Evolutionary conservation across 2,329 filamentous ascomycete genomes (phyloP), one percentile per base, ranked within the genome.

Genomic region (Trichoderma sp.): DNA sequence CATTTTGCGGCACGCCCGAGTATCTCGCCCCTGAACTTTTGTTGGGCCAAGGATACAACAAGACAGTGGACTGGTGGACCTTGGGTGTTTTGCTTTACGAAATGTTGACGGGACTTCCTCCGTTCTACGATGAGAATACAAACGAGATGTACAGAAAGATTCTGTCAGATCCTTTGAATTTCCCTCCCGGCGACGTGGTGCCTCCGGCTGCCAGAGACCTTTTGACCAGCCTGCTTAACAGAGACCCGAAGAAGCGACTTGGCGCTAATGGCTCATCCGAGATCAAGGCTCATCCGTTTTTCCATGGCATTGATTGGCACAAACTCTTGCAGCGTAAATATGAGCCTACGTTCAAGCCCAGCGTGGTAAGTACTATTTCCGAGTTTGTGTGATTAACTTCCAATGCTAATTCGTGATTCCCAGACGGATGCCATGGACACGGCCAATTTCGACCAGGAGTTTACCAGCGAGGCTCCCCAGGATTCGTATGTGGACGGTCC

Each of bases 71-170:
- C 81, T 99, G 96, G 96, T 99, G 96, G 96, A 98, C 96, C 28
- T 88, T 99, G 21, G 96, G 96, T 78, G 96, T 99, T 72, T 87
- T 99, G 70, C 89, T 99, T 36, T 99, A 98, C 81, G 96, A 99
- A 85, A 99, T 99, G 96, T 86, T 98, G 86, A 98, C 96, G 71
- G 96, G 96, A 71, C 86, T 98, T 60, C 96, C 96, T 39, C 96
- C 96, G 0, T 99, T 98, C 84, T 99, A 99, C 83, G 95, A 98
- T 78, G 96, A 99, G 83, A 98, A 98, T 84, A 98, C 94, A 73
- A 98, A 98, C 82, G 95, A 98, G 83, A 98, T 97, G 96, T 98
- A 99, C 83, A 92, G 95, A 81, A 99, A 99, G 88, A 99, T 99
- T 79, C 86, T 98, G 63, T 95, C 95, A 72, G 96, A 98, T 82